Percentiles rank a stretch among this genome's conserved stretches.
phyloP scores from a whole-genome alignment of 73 alveolate species.

The Paramecium octaurelia region DNA sequence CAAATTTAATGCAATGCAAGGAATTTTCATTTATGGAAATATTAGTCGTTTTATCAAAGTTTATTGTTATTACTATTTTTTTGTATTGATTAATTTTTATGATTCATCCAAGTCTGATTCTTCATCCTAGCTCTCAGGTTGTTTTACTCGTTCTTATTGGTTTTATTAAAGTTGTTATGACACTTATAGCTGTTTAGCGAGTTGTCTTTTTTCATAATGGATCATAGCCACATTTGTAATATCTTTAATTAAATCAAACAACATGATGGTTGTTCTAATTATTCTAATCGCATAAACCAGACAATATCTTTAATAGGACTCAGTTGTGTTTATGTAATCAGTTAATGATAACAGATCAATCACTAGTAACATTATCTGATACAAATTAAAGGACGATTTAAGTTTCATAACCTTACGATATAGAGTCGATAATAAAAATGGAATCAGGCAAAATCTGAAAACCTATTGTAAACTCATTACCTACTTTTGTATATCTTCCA shows the following conservation, averaged over 20 bases:
- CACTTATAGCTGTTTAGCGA: background rate
- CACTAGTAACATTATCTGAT: background rate
- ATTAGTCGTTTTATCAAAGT: background rate
- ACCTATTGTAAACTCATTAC: conserved; percentile 13
- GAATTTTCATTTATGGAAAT: background rate
- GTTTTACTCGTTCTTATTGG: background rate
- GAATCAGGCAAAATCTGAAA: conserved; percentile 20
- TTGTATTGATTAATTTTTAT: background rate
- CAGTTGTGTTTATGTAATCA: conserved; percentile 26
- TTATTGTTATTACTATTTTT: background rate
- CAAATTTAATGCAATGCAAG: background rate
- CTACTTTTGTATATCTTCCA: conserved; percentile 41
- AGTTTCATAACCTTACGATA: background rate
- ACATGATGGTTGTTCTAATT: background rate
- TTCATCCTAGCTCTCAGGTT: background rate
- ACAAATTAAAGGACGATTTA: background rate
- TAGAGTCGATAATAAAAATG: background rate
- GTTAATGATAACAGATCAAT: background rate
- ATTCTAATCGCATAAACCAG: background rate
- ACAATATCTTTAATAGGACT: conserved; percentile 1
- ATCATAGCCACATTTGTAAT: background rate
- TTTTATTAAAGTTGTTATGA: background rate
- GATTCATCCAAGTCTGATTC: background rate
- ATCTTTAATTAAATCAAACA: background rate
- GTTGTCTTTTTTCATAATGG: background rate